phyloP scores from a whole-genome alignment of 257 asterid genomes.

The Ballota nigra region DNA sequence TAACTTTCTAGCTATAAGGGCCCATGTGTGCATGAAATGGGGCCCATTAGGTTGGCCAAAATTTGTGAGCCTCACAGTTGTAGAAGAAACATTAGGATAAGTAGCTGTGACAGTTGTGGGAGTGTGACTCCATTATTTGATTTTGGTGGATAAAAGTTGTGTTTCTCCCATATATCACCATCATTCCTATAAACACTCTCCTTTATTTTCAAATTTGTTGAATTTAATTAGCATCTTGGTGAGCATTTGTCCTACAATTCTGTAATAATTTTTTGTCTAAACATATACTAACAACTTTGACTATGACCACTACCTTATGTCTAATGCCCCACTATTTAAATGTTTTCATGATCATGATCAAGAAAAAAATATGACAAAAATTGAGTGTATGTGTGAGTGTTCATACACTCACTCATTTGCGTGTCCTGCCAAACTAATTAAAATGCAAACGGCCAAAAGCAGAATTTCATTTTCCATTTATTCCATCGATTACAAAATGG shows the following conservation, averaged over 20 bases:
- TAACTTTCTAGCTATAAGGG: background rate
- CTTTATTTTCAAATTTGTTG: constrained; percentile 5
- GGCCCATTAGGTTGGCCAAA: constrained; percentile 24
- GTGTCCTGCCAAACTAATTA: background rate
- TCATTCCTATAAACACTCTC: background rate
- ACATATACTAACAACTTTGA: background rate
- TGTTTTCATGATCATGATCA: background rate
- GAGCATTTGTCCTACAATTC: background rate
- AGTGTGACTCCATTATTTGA: constrained; percentile 23
- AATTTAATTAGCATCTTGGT: background rate
- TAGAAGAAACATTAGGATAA: constrained; percentile 17
- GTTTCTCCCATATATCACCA: background rate
- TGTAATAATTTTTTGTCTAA: background rate
- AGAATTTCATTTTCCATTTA: constrained; percentile 1
- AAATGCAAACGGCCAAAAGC: background rate
- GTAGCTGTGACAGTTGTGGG: constrained; percentile 25
- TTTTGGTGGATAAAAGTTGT: constrained; percentile 14
- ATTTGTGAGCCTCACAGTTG: constrained; percentile 16
- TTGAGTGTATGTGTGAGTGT: background rate
- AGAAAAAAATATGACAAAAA: background rate
- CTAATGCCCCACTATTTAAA: background rate
- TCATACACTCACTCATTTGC: background rate
- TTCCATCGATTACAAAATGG: background rate
- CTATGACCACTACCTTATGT: constrained; percentile 16
- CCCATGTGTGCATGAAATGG: background rate